Conservation (phyloP, 2,329 filamentous ascomycete genomes). For the Stromatinia cepivora region DNA sequence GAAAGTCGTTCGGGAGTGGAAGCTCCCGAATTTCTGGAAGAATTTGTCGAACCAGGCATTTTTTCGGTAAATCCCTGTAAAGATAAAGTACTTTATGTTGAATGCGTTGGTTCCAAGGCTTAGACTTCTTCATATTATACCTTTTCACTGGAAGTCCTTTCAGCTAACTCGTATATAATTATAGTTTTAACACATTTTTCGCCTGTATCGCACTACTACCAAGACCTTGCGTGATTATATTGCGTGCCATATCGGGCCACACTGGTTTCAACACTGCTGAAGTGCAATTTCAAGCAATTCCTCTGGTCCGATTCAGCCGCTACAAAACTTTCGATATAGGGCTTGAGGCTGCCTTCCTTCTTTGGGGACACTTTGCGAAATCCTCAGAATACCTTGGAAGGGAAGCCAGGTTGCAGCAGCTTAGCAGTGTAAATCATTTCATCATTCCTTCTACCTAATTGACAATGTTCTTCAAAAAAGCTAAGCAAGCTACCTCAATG, state of each 20-base stretch:
- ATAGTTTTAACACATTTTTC: slow-evolving; percentile 5
- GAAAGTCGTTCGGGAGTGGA: slow-evolving; percentile 30
- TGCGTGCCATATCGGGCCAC: slow-evolving; percentile 22
- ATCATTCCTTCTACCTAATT: not conserved
- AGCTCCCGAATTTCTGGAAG: slow-evolving; percentile 31
- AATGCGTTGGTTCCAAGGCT: slow-evolving; percentile 15
- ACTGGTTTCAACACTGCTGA: slow-evolving; percentile 7
- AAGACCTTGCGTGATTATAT: slow-evolving; percentile 14
- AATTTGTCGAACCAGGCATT: slow-evolving; percentile 31
- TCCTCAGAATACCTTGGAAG: slow-evolving; percentile 15
- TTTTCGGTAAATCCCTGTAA: slow-evolving; percentile 20
- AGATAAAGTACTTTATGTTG: slow-evolving; percentile 17
- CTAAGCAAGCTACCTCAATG: not conserved
- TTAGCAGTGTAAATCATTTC: not conserved
- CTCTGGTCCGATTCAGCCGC: slow-evolving; percentile 17
- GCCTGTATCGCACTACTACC: slow-evolving; percentile 7
- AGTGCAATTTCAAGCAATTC: slow-evolving; percentile 13
- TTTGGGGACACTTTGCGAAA: not conserved
- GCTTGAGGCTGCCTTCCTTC: slow-evolving; percentile 19
- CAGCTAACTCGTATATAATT: slow-evolving; percentile 23
- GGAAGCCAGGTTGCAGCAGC: slow-evolving; percentile 17
- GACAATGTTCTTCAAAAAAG: slow-evolving; percentile 11
- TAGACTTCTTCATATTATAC: slow-evolving; percentile 22
- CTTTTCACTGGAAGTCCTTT: not conserved
- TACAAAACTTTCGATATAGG: slow-evolving; percentile 20